phyloP scores from a whole-genome alignment of 2,329 filamentous ascomycete genomes.

The Arthrinium phaeospermum region DNA sequence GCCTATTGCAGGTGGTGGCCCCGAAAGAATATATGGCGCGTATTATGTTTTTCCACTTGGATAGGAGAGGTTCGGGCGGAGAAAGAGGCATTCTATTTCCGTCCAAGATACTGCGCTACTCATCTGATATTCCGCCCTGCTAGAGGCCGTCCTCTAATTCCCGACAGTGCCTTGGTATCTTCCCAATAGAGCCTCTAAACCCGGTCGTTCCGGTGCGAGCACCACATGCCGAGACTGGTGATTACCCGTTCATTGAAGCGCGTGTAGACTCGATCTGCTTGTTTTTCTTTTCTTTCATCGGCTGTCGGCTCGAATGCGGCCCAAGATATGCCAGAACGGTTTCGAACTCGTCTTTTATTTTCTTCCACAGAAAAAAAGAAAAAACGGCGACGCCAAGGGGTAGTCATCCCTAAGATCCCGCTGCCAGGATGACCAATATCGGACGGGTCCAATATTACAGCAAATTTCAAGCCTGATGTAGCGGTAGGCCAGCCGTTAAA shows the following conservation, averaged over 20 bases:
- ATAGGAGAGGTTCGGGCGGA: background rate
- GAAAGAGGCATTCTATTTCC: background rate
- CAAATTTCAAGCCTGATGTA: background rate
- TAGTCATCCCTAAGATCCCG: background rate
- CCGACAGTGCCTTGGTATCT: background rate
- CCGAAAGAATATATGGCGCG: background rate
- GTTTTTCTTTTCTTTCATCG: background rate
- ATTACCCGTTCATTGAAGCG: background rate
- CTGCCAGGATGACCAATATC: background rate
- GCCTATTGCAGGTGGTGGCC: background rate
- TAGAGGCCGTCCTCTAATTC: background rate
- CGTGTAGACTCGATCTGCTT: background rate
- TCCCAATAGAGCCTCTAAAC: background rate
- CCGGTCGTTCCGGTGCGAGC: background rate
- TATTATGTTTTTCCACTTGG: background rate
- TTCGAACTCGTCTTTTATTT: background rate
- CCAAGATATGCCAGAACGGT: background rate
- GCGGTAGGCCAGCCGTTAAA: background rate
- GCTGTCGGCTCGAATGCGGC: background rate
- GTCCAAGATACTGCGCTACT: background rate
- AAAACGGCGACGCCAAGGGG: background rate
- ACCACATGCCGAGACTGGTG: background rate
- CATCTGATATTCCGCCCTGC: background rate
- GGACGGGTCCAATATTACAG: background rate
- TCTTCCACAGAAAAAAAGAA: background rate